Percentiles rank a stretch among this genome's conserved stretches.
Evolutionary conservation across 495 filamentous ascomycete species (phyloP).

Genomic region (Bryoglossum gracile): DNA sequence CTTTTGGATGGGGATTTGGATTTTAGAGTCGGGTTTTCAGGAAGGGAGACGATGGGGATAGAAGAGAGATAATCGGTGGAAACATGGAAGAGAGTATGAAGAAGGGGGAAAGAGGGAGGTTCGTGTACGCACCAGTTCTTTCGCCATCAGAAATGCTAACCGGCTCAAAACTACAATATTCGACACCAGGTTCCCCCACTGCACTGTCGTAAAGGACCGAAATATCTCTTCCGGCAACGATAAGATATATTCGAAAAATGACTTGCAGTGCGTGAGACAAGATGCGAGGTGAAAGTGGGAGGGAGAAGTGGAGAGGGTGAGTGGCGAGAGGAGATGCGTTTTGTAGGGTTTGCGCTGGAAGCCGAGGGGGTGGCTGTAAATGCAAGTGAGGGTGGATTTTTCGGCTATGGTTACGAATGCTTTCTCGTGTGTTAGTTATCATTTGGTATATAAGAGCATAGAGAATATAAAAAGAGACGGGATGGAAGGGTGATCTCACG

Average conservation of each 20-base stretch:
- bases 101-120: too few relatives aligned
- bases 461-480: neutral
- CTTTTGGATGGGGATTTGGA: too few relatives aligned
- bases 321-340: too few relatives aligned
- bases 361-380: conserved; percentile 25
- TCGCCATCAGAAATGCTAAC: conserved; percentile 27
- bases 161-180: conserved; percentile 28
- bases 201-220: conserved; percentile 22
- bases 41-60: too few relatives aligned
- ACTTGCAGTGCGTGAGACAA: conserved; percentile 27
- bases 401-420: conserved; percentile 18
- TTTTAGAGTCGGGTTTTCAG: too few relatives aligned
- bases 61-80: too few relatives aligned
- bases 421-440: conserved; percentile 11
- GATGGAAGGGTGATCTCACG: conserved; percentile 19
- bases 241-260: conserved; percentile 27
- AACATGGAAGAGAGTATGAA: too few relatives aligned
- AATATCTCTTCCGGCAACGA: conserved; percentile 21
- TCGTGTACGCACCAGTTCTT: conserved; percentile 25
- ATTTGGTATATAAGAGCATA: conserved; percentile 1
- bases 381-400: conserved; percentile 20
- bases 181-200: conserved; percentile 25
- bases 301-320: too few relatives aligned
- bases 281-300: conserved; percentile 27
- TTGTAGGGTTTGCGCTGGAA: conserved; percentile 21